phyloP scores from a whole-genome alignment of 106 monocot genomes.

The Dioscorea dumetorum region DNA sequence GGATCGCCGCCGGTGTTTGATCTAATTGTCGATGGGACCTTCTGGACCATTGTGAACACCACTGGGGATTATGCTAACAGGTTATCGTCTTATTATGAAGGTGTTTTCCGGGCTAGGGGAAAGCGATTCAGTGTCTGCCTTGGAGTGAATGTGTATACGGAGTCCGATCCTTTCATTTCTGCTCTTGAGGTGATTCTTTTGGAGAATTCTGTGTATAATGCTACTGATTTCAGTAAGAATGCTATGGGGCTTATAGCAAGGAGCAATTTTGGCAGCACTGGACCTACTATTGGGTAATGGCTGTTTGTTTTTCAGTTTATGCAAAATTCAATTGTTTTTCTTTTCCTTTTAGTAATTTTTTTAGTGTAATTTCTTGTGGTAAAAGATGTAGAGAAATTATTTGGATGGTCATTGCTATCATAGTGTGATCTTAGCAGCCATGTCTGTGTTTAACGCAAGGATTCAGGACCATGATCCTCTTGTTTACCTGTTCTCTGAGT shows the following conservation, averaged over 20 bases:
- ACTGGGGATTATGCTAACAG: constrained; percentile 39
- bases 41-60: constrained; percentile 80
- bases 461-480: too few relatives aligned
- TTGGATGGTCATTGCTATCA: too few relatives aligned
- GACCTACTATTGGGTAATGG: constrained; percentile 38
- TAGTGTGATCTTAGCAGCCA: too few relatives aligned
- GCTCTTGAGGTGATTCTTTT: constrained; percentile 55
- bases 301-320: too few relatives aligned
- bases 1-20: constrained; percentile 72
- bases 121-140: constrained; percentile 58
- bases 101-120: constrained; percentile 46
- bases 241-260: constrained; percentile 70
- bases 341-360: too few relatives aligned
- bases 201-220: constrained; percentile 54
- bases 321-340: too few relatives aligned
- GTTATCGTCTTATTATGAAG: constrained; percentile 67
- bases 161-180: constrained; percentile 67
- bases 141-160: constrained; percentile 54
- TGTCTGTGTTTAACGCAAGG: too few relatives aligned
- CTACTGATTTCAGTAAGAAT: constrained; percentile 46
- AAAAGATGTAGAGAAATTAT: too few relatives aligned
- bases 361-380: too few relatives aligned
- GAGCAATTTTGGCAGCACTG: constrained; percentile 53
- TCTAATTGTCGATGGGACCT: constrained; percentile 65
- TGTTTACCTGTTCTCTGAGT: too few relatives aligned